Evolutionary conservation across 2,329 filamentous ascomycete genomes (phyloP), one percentile per base, ranked within the genome.

Genomic region (Diaporthe helianthi): DNA sequence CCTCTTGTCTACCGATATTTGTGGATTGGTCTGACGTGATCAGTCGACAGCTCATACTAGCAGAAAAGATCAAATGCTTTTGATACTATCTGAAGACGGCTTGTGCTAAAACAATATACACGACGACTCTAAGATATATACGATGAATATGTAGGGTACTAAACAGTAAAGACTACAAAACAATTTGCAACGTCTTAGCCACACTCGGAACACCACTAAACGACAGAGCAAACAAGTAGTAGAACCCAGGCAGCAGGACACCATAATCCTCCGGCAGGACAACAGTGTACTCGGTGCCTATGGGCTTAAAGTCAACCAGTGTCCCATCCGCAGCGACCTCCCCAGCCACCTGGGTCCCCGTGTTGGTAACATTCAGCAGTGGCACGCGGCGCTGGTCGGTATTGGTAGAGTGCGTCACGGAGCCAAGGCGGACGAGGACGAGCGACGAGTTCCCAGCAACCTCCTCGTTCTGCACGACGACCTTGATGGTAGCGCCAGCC

Each of bases 331-430:
- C 73, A 31, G 31, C 41, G 26, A 60, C 38, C 3, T 61, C 41
- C 12, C 55, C 55, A 6, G 41, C 41, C 55, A 60, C 31, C 12
- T 60, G 55, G 0, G 55, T 60, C 5, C 55, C 55, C 4, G 58
- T 61, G 41, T 8, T 24, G 13, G 58, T 61, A 6, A 61, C 58
- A 9, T 61, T 29, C 5, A 17, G 12, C 26, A 61, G 58, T 2
- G 81, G 76, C 64, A 87, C 80, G 5, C 84, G 80, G 13, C 85
- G 75, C 75, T 87, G 84, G 74, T 87, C 85, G 0, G 83, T 86
- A 69, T 87, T 83, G 24, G 86, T 80, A 0, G 83, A 81, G 71
- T 86, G 84, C 1, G 85, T 86, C 1, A 77, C 76, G 1, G 79
- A 80, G 1, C 83, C 80, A 46, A 80, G 77, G n/a, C 85, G 76